Percentiles rank a stretch among this genome's conserved stretches.
phyloP scores from a whole-genome alignment of 306 rosid species.

The Hylodesmum podocarpum region DNA sequence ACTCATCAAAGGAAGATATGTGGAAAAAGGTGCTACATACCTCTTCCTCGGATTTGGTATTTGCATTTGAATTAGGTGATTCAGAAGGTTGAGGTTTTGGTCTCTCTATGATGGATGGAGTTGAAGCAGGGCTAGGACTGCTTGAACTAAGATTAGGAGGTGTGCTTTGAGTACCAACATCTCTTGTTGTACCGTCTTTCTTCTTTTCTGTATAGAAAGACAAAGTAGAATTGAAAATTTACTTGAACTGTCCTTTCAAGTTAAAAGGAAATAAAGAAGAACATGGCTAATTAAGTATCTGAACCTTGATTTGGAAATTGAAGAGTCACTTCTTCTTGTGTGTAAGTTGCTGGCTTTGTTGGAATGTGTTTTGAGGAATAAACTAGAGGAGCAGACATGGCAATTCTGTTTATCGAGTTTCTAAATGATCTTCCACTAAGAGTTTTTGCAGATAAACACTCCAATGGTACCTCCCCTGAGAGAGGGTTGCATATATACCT shows the following conservation, averaged over 20 bases:
- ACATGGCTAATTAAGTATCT: neutral
- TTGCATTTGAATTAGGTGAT: conserved; percentile 63
- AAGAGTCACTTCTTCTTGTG: conserved; percentile 42
- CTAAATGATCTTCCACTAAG: conserved; percentile 86
- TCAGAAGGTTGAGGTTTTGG: conserved; percentile 45
- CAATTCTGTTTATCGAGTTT: conserved; percentile 57
- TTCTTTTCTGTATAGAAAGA: conserved; percentile 49
- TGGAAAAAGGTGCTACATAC: conserved; percentile 33
- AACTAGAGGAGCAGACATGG: conserved; percentile 82
- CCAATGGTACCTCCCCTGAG: conserved; percentile 92
- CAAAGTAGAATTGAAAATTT: neutral
- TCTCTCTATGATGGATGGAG: conserved; percentile 76
- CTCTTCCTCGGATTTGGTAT: conserved; percentile 57
- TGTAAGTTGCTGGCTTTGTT: conserved; percentile 46
- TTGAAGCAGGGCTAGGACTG: conserved; percentile 78
- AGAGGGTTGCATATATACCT: conserved; percentile 91
- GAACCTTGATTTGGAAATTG: conserved; percentile 69
- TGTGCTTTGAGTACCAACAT: conserved; percentile 92
- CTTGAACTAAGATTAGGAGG: conserved; percentile 66
- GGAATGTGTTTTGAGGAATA: conserved; percentile 58
- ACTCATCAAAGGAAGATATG: neutral
- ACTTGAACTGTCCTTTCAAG: neutral
- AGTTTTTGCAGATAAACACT: conserved; percentile 94
- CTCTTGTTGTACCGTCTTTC: conserved; percentile 67
- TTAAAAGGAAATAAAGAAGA: neutral